Evolutionary conservation across 306 rosid species (phyloP), one percentile per base, ranked within the genome.

Genomic region (Pterocarpus macrocarpus): DNA sequence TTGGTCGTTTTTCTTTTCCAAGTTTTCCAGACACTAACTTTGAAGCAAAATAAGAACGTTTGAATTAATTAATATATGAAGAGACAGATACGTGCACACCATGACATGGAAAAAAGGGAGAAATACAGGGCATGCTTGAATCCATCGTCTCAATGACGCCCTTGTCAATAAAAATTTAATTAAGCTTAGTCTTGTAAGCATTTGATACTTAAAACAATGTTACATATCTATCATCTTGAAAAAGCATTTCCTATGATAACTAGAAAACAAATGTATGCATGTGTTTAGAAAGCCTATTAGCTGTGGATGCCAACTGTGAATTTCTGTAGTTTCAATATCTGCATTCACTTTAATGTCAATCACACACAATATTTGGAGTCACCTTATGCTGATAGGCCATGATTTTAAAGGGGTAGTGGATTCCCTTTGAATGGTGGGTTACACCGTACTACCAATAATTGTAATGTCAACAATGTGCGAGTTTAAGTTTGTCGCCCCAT

Each of bases 341-440:
- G 7, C 7, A 32, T 67, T 10, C 55, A 43, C 50, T 69, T 79
- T 33, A 62, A 62, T 45, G 15, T 71, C 35, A 15, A 62, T 61
- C 34, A 71, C 74, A 77, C 63, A 71, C 35, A 63, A 6, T 16
- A 45, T 69, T 33, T 16, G 12, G 28, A 49, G 41, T 47, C 55
- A 62, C 41, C 12, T 8, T 3, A 11, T 13, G 7, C 8, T 62
- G 16, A 63, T 32, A 5, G 45, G 59, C 47, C 33, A 32, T 62
- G 28, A 63, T 59, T 6, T 22, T 57, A 44, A 69, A 69, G 83
- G n/a, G 8, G 8, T 22, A 52, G 7, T 47, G 28, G 55, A 70
- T 70, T 58, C 39, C 15, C 10, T 57, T 76, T 39, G 41, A 56
- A 17, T 45, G 61, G 76, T 69, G 69, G 76, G 76, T 57, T 69